Evolutionary conservation across 2,329 filamentous ascomycete species (phyloP).

Genomic region (Acephala macrosclerotiorum): DNA sequence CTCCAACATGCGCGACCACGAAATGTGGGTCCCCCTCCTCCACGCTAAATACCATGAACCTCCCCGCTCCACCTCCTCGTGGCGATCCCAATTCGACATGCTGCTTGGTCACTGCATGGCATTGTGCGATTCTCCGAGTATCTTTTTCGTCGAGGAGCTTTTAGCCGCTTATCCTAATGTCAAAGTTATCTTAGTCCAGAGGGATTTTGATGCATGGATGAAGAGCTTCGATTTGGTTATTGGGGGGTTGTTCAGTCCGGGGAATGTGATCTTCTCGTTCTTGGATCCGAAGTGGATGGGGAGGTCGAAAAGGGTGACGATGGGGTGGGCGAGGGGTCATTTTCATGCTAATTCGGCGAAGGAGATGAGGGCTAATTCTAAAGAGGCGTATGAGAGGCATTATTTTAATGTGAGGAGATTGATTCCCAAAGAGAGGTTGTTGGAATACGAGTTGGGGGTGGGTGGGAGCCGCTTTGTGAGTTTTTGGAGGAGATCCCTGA

Average conservation of each 20-base stretch:
- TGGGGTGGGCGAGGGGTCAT: constrained; percentile 13
- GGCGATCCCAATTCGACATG: neutral
- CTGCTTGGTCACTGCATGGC: constrained; percentile 6
- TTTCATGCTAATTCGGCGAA: constrained; percentile 6
- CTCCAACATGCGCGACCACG: constrained; percentile 7
- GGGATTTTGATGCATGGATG: constrained; percentile 24
- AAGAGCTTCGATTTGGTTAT: constrained; percentile 12
- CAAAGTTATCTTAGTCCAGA: constrained; percentile 22
- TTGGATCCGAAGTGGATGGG: neutral
- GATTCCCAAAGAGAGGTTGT: constrained; percentile 25
- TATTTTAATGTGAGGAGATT: constrained; percentile 20
- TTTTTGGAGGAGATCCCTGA: constrained; percentile 12
- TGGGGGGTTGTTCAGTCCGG: neutral
- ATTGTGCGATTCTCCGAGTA: neutral
- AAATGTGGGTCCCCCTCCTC: constrained; percentile 8
- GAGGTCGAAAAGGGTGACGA: neutral
- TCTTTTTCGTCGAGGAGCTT: constrained; percentile 4
- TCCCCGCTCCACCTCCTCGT: neutral
- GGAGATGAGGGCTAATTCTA: constrained; percentile 14
- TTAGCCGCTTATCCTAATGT: constrained; percentile 4
- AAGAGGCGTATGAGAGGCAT: constrained; percentile 16
- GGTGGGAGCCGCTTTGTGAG: constrained; percentile 35
- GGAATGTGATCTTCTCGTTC: neutral
- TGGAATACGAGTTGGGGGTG: constrained; percentile 28
- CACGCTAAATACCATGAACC: neutral